A percentile compares a stretch with the other conserved stretches of the same genome.
phyloP scores from a whole-genome alignment of 2,329 filamentous ascomycete genomes.

The Aspergillus puulaauensis region DNA sequence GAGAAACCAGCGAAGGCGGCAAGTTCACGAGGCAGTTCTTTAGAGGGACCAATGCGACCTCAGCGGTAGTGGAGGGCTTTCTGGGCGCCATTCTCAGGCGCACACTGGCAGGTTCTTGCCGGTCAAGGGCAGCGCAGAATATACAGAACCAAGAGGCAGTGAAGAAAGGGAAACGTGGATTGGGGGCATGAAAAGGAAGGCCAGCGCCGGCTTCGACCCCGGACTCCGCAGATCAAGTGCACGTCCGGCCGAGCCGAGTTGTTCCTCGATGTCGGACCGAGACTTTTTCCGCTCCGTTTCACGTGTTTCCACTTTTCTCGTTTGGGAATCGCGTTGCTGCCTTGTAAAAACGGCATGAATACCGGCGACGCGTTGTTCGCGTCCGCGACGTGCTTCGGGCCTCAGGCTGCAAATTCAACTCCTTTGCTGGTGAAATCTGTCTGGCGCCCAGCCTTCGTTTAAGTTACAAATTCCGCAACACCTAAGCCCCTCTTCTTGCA shows the following conservation, averaged over 20 bases:
- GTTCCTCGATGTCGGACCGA: constrained; percentile 27
- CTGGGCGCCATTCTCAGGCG: constrained; percentile 43
- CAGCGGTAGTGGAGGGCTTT: constrained; percentile 66
- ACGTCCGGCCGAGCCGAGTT: constrained; percentile 22
- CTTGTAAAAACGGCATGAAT: background rate
- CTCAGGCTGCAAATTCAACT: constrained; percentile 15
- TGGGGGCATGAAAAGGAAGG: constrained; percentile 8
- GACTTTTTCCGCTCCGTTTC: constrained; percentile 33
- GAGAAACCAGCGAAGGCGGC: constrained; percentile 75
- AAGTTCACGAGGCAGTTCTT: constrained; percentile 96
- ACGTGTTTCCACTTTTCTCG: constrained; percentile 16
- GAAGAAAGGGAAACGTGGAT: background rate
- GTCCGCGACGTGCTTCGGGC: constrained; percentile 29
- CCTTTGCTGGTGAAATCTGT: constrained; percentile 10
- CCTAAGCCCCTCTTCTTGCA: constrained; percentile 16
- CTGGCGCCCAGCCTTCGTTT: constrained; percentile 8
- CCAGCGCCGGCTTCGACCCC: constrained; percentile 24
- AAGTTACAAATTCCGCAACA: constrained; percentile 11
- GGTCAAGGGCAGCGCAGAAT: constrained; percentile 10
- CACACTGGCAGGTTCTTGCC: constrained; percentile 11
- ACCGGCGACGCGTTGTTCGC: constrained; percentile 24
- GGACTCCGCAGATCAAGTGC: constrained; percentile 27
- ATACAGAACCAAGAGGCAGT: constrained; percentile 10
- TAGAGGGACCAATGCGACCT: constrained; percentile 80
- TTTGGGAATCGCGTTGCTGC: constrained; percentile 14